Conservation (phyloP, 805 yeast genomes). For the Saturnispora sanitii region DNA sequence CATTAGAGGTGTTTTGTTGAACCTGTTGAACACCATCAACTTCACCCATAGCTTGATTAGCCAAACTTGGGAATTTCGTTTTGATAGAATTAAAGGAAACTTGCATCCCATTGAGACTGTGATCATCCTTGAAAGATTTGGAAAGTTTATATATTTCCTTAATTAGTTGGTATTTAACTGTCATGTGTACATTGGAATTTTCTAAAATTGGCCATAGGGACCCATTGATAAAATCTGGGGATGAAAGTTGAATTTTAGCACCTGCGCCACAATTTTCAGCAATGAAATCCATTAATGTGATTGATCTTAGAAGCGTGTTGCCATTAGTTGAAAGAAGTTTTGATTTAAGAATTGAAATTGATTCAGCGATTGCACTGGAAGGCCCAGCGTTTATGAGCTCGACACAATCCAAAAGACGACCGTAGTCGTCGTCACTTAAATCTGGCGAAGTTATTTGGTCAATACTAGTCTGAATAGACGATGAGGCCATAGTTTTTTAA, state of each 20-base stretch:
- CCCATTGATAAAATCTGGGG: slow-evolving; percentile 40
- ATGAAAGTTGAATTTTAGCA: slow-evolving; percentile 52
- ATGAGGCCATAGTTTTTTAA: not conserved
- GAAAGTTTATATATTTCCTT: slow-evolving; percentile 62
- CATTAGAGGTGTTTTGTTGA: slow-evolving; percentile 23
- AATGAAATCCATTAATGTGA: slow-evolving; percentile 46
- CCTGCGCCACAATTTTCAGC: slow-evolving; percentile 74
- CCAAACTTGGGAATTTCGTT: slow-evolving; percentile 28
- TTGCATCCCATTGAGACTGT: slow-evolving; percentile 60
- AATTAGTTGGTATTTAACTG: slow-evolving; percentile 55
- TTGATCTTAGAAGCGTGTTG: slow-evolving; percentile 51
- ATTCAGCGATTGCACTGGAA: slow-evolving; percentile 40
- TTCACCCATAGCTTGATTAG: slow-evolving; percentile 24
- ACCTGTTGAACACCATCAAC: slow-evolving; percentile 17
- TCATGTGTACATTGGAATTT: slow-evolving; percentile 49
- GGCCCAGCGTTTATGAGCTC: slow-evolving; percentile 56
- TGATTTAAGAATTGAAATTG: slow-evolving; percentile 36
- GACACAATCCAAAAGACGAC: slow-evolving; percentile 51
- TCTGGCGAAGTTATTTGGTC: slow-evolving; percentile 55
- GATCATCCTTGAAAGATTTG: slow-evolving; percentile 58
- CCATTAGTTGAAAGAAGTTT: slow-evolving; percentile 48
- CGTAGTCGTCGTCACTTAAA: slow-evolving; percentile 61
- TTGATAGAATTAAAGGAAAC: slow-evolving; percentile 47
- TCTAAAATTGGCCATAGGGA: slow-evolving; percentile 38
- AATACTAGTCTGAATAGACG: slow-evolving; percentile 14